Evolutionary conservation across 192 early-diverging fungal species (phyloP).

Genomic region (Podila horticola): DNA sequence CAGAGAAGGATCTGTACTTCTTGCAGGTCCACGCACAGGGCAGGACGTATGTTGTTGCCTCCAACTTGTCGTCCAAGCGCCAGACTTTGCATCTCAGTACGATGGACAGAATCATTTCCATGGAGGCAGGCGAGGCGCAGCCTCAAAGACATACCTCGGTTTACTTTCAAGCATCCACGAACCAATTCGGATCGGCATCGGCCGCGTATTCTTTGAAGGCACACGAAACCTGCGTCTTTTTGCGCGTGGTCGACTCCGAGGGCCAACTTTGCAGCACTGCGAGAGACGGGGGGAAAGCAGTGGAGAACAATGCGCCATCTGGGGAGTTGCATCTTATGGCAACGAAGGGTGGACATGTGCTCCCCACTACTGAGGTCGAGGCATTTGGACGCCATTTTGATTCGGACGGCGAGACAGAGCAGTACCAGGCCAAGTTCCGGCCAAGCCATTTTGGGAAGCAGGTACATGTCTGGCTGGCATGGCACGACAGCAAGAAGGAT

Average conservation of each 20-base stretch:
- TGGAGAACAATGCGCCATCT: background rate
- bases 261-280: background rate
- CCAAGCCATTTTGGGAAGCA: conserved; percentile 6
- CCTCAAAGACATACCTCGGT: conserved; percentile 7
- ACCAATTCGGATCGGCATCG: conserved; percentile 51
- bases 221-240: conserved; percentile 51
- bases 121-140: background rate
- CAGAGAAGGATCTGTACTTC: conserved; percentile 45
- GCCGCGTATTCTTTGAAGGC: conserved; percentile 35
- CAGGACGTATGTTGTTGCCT: conserved; percentile 36
- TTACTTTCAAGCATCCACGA: conserved; percentile 20
- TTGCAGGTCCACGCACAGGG: conserved; percentile 27
- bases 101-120: conserved; percentile 18
- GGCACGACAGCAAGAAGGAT: conserved; percentile 5
- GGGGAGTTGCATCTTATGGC: conserved; percentile 11
- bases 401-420: background rate
- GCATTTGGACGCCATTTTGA: background rate
- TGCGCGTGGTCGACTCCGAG: conserved; percentile 25
- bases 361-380: conserved; percentile 30
- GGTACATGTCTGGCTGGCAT: conserved; percentile 30
- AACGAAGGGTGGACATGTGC: conserved; percentile 13
- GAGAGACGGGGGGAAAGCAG: background rate
- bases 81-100: conserved; percentile 52
- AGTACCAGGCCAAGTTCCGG: conserved; percentile 9
- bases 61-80: conserved; percentile 49